Percentiles rank a stretch among this genome's conserved stretches.
phyloP scores from a whole-genome alignment of 306 rosid genomes.

The Rosa chinensis region DNA sequence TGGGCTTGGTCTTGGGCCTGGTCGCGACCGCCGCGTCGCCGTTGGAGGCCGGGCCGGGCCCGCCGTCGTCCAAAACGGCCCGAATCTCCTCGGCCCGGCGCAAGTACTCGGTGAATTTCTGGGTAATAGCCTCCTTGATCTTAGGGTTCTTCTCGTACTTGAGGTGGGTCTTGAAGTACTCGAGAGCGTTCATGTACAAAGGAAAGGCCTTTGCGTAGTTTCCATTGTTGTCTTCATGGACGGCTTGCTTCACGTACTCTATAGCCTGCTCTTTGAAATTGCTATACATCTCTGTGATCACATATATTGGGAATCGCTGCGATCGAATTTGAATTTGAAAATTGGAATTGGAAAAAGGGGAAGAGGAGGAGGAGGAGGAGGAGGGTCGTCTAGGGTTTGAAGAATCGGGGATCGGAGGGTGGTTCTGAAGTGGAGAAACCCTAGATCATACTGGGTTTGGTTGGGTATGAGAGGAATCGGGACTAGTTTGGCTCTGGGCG shows the following conservation, averaged over 20 bases:
- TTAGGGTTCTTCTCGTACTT: conserved; percentile 98
- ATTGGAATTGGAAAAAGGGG: neutral
- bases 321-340: neutral
- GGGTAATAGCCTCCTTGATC: conserved; percentile 91
- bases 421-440: neutral
- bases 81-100: conserved; percentile 99
- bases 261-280: conserved; percentile 98
- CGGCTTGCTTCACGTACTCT: conserved; percentile 97
- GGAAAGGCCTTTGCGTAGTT: conserved; percentile 97
- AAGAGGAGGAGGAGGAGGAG: neutral
- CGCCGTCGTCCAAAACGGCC: conserved; percentile 78
- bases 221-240: conserved; percentile 86
- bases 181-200: conserved; percentile 91
- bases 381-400: conserved; percentile 43
- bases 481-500: neutral
- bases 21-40: conserved; percentile 94
- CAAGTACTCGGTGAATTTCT: conserved; percentile 90
- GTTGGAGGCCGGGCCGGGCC: conserved; percentile 86
- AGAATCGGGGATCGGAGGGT: neutral
- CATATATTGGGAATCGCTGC: conserved; percentile 27
- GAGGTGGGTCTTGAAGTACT: conserved; percentile 88
- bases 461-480: neutral
- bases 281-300: conserved; percentile 70
- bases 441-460: neutral
- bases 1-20: conserved; percentile 80